Evolutionary conservation across 2,329 filamentous ascomycete species (phyloP).

Genomic region (Volutella citrinella): DNA sequence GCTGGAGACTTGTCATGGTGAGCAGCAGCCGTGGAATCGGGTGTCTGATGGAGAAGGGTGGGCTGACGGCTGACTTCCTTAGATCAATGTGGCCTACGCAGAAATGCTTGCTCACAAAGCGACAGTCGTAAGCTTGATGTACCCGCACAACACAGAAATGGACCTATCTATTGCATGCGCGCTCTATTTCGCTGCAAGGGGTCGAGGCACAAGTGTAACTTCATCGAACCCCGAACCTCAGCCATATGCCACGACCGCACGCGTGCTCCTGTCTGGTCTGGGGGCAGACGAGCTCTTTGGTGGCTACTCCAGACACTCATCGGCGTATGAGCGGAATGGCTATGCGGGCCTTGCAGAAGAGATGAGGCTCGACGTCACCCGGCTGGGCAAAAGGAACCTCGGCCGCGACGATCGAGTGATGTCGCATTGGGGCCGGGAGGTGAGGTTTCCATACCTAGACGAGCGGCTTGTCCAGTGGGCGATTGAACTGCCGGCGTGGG

Average conservation of each 20-base stretch:
- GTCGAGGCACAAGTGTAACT: slow-evolving; percentile 50
- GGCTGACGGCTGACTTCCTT: too few species aligned
- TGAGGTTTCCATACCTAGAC: slow-evolving; percentile 86
- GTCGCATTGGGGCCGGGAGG: slow-evolving; percentile 84
- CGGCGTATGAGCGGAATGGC: slow-evolving; percentile 68
- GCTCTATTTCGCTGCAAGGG: slow-evolving; percentile 90
- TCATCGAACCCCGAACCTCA: slow-evolving; percentile 20
- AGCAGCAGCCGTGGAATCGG: too few species aligned
- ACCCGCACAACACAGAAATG: slow-evolving; percentile 97
- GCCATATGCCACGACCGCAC: slow-evolving; percentile 66
- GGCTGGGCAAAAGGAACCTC: slow-evolving; percentile 90
- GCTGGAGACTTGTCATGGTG: slow-evolving; percentile 80
- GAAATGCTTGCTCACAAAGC: slow-evolving; percentile 68
- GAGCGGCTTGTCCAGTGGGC: slow-evolving; percentile 83
- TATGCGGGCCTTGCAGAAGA: slow-evolving; percentile 75
- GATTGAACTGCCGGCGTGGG: slow-evolving; percentile 68
- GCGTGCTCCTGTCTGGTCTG: slow-evolving; percentile 85
- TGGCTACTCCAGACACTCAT: slow-evolving; percentile 81
- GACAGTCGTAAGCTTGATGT: slow-evolving; percentile 73
- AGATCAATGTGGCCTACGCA: slow-evolving; percentile 78
- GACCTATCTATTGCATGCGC: slow-evolving; percentile 91
- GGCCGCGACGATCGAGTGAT: slow-evolving; percentile 91
- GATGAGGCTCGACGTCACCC: slow-evolving; percentile 77
- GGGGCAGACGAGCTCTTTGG: slow-evolving; percentile 96
- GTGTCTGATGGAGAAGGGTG: too few species aligned